Evolutionary conservation across 352 stramenopile genomes (phyloP).

Genomic region (Pythium monospermum): DNA sequence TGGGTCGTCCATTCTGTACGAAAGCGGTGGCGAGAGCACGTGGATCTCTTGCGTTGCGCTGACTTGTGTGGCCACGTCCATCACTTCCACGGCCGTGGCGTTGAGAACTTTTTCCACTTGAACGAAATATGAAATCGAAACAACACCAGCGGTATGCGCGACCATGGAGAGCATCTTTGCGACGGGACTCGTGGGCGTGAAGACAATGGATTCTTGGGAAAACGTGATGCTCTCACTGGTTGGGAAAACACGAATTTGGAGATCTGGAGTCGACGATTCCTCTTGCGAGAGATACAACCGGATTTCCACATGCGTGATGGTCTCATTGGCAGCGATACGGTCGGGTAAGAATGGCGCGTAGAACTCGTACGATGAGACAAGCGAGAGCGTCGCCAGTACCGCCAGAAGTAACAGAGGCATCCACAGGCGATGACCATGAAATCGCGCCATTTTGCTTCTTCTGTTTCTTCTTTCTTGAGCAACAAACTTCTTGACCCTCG

Average conservation of each 20-base stretch:
- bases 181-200: not conserved
- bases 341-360: conserved; percentile 32
- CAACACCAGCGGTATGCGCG: conserved; percentile 31
- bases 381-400: not conserved
- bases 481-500: no score
- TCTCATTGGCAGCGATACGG: conserved; percentile 31
- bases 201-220: conserved; percentile 17
- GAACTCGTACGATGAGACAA: conserved; percentile 14
- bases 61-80: conserved; percentile 6
- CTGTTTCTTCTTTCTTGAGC: no score
- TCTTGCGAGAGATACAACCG: conserved; percentile 28
- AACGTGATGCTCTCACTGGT: conserved; percentile 29
- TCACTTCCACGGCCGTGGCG: not conserved
- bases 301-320: conserved; percentile 31
- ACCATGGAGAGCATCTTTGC: conserved; percentile 9
- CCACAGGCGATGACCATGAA: no score
- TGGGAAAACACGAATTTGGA: conserved; percentile 28
- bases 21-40: conserved; percentile 31
- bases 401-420: no score
- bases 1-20: conserved; percentile 29
- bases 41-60: conserved; percentile 22
- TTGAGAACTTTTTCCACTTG: conserved; percentile 12
- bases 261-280: conserved; percentile 1
- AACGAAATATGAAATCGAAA: conserved; percentile 7
- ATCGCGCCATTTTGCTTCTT: no score